These are phyloP conservation scores for Hyaloscypha bicolor DNA, from an alignment of 495 filamentous ascomycete genomes.

Conservation along the genomic window DNA sequence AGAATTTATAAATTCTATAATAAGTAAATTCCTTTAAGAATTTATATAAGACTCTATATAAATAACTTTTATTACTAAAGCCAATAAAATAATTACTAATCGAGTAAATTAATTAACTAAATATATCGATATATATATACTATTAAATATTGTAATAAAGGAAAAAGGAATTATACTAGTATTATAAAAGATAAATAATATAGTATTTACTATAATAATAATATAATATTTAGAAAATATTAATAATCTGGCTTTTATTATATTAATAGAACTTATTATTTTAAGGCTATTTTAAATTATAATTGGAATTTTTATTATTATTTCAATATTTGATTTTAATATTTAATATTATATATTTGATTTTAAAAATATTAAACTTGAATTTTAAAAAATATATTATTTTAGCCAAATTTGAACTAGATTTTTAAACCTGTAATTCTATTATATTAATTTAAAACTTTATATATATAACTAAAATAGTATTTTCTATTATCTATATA, in stretches of 20 bases:
- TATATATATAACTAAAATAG: too few species aligned
- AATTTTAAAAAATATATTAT: too few species aligned
- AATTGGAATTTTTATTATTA: too few species aligned
- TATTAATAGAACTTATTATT: conserved; percentile 16
- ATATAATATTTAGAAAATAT: conserved; percentile 22
- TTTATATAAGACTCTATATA: conserved; percentile 20
- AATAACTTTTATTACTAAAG: conserved; percentile 20
- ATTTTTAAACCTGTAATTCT: too few species aligned
- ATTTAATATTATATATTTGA: too few species aligned
- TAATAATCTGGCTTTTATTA: conserved; percentile 18
- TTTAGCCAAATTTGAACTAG: too few species aligned
- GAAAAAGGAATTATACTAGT: conserved; percentile 17
- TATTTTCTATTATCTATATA: too few species aligned
- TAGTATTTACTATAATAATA: conserved; percentile 20
- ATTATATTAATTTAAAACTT: too few species aligned
- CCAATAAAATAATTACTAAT: conserved; percentile 23
- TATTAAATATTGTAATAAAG: conserved; percentile 16
- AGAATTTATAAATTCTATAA: not conserved
- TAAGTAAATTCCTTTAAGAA: conserved; percentile 15
- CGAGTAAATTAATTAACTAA: conserved; percentile 24
- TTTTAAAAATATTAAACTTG: too few species aligned
- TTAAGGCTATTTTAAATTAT: conserved; percentile 18
- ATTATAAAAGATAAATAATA: conserved; percentile 17
- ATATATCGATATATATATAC: conserved; percentile 25
- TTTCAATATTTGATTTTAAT: too few species aligned